phyloP scores from a whole-genome alignment of 1,284 basidiomycete genomes.

The Trichosporon asahii region DNA sequence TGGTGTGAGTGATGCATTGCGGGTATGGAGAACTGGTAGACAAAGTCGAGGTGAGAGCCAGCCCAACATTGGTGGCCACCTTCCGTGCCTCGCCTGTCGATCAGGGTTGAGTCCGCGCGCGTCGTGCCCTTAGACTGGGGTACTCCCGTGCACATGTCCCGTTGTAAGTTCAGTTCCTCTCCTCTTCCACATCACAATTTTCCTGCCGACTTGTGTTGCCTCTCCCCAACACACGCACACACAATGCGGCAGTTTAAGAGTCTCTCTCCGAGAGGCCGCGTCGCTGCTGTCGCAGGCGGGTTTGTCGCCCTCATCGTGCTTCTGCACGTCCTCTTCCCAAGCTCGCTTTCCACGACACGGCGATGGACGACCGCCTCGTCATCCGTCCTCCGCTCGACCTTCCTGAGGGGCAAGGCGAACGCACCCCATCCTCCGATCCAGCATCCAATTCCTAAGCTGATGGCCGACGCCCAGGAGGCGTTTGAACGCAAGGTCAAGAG shows the following conservation, averaged over 20 bases:
- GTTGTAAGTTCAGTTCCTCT: background rate
- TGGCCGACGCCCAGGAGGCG: conserved; percentile 68
- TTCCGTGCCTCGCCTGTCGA: background rate
- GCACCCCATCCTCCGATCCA: conserved; percentile 50
- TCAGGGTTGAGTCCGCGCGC: background rate
- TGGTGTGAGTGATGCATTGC: too few species aligned
- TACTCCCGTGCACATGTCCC: conserved; percentile 5
- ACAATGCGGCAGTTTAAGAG: conserved; percentile 8
- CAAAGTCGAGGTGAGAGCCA: too few species aligned
- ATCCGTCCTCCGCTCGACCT: conserved; percentile 48
- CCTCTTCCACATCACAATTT: background rate
- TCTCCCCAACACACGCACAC: background rate
- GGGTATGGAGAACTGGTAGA: too few species aligned
- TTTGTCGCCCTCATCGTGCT: conserved; percentile 35
- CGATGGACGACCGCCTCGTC: conserved; percentile 50
- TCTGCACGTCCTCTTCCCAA: conserved; percentile 39
- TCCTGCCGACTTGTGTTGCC: background rate
- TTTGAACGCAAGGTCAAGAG: conserved; percentile 64
- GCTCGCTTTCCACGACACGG: conserved; percentile 34
- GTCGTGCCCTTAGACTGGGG: conserved; percentile 6
- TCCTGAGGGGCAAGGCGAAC: conserved; percentile 43
- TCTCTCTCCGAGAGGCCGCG: conserved; percentile 30
- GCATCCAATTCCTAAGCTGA: conserved; percentile 78
- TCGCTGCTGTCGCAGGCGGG: conserved; percentile 30
- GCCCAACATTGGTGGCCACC: background rate